A percentile compares a stretch with the other conserved stretches of the same genome.
Evolutionary conservation across 2,329 filamentous ascomycete species (phyloP).

Genomic region (Fusarium sp.): DNA sequence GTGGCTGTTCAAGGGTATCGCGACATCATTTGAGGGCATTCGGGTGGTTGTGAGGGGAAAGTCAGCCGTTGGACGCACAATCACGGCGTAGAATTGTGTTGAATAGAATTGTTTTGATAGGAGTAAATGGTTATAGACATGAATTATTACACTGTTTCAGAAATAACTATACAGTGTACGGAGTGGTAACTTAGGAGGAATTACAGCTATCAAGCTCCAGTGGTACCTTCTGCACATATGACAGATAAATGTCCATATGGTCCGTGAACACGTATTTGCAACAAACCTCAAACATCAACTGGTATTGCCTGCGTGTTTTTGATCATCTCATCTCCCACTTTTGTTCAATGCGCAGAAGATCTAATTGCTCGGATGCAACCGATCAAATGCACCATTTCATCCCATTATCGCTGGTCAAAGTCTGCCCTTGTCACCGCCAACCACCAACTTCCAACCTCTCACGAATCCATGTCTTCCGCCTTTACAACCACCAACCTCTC

Average conservation of each 20-base stretch:
- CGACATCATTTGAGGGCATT: conserved; percentile 1
- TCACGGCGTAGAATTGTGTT: neutral
- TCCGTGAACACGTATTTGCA: conserved; percentile 22
- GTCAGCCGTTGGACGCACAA: neutral
- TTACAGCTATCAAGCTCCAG: neutral
- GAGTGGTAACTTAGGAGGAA: neutral
- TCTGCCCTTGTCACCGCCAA: conserved; percentile 23
- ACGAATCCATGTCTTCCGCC: conserved; percentile 13
- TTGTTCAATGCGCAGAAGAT: conserved; percentile 13
- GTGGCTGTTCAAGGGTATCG: conserved; percentile 7
- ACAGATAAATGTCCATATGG: conserved; percentile 6
- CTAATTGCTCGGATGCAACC: conserved; percentile 41
- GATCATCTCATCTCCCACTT: conserved; percentile 28
- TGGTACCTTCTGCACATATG: neutral
- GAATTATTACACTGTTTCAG: accelerated
- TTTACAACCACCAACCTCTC: conserved; percentile 29
- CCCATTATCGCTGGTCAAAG: conserved; percentile 1
- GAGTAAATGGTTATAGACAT: neutral
- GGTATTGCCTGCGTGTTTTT: neutral
- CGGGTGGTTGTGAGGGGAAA: neutral
- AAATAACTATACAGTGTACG: neutral
- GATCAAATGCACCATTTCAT: conserved; percentile 39
- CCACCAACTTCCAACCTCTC: conserved; percentile 23
- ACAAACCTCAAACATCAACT: conserved; percentile 6
- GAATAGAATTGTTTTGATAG: neutral